Evolutionary conservation across 2,329 filamentous ascomycete species (phyloP), one percentile per base, ranked within the genome.

Genomic region (Tolypocladium endophyticum): DNA sequence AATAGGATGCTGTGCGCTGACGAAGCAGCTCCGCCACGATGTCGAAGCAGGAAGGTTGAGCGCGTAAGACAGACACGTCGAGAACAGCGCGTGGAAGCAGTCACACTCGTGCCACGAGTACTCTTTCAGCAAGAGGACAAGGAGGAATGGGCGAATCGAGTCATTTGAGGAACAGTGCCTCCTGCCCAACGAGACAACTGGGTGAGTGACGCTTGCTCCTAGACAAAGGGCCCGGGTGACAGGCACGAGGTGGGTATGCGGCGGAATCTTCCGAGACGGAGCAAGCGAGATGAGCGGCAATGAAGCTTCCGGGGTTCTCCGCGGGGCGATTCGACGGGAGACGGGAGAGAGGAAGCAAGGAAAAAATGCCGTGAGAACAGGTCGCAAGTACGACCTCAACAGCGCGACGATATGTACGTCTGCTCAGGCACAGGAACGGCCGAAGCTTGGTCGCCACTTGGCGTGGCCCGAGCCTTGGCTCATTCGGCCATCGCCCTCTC

Each of bases 121-220:
- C 30, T 23, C 39, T 18, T 16, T 41, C 36, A 23, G 28, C 11
- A 45, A 56, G 36, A 28, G 11, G 25, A 35, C 6, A 38, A 28
- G 43, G 16, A 28, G 12, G 41, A 25, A 38, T 35, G 56, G 11
- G 38, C 28, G 55, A 58, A 55, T 56, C 39, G 45, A 55, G 56
- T 43, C 28, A 58, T 58, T 53, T 56, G 56, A n/a, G 41, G 52
- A 54, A 18, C 30, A 20, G 20, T 2, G 25, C 50, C 43, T 33
- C 28, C 53, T 33, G n/a, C 57, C 18, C n/a, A 30, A 45, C 41
- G 18, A 36, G 16, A 33, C 36, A 56, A 16, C 23, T 16, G 38
- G 7, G 28, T 54, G 43, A 58, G n/a, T 62, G 59, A 52, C 57
- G 59, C 54, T 57, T 54, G 57, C 54, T 54, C 45, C 28, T 18